Percentiles rank a stretch among this genome's conserved stretches.
phyloP scores from a whole-genome alignment of 495 filamentous ascomycete genomes.

The Penicillium ochrochloron region DNA sequence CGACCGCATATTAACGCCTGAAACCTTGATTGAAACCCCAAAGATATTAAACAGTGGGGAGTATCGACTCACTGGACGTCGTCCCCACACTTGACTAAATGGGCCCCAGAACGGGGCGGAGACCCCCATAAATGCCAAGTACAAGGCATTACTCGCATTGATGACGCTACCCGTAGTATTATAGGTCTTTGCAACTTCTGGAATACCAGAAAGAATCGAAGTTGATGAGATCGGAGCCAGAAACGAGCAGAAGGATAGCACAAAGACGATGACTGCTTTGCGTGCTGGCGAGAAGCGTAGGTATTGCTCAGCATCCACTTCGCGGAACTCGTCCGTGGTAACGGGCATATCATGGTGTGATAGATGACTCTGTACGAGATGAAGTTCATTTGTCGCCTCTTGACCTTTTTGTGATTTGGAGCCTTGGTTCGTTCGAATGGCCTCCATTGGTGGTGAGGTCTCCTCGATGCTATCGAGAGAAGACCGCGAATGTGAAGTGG shows the following conservation, averaged over 20 bases:
- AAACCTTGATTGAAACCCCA: no score
- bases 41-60: neutral
- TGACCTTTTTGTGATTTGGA: constrained; percentile 21
- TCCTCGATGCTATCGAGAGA: constrained; percentile 25
- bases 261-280: constrained; percentile 64
- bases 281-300: constrained; percentile 56
- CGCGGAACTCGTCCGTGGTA: constrained; percentile 30
- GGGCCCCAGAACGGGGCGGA: constrained; percentile 70
- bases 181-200: constrained; percentile 68
- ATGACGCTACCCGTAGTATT: constrained; percentile 66
- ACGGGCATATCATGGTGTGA: constrained; percentile 44
- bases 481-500: constrained; percentile 22
- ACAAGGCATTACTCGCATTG: constrained; percentile 71
- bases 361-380: constrained; percentile 34
- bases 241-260: constrained; percentile 69
- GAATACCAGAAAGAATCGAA: constrained; percentile 69
- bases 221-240: constrained; percentile 71
- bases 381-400: constrained; percentile 20
- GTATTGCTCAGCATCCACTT: constrained; percentile 53
- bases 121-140: constrained; percentile 72
- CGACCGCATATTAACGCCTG: constrained; percentile 17
- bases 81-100: constrained; percentile 68
- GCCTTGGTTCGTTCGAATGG: constrained; percentile 16
- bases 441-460: constrained; percentile 13
- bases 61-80: constrained; percentile 55